Evolutionary conservation across 805 yeast genomes (phyloP).

Genomic region (Ascoidea rubescens): DNA sequence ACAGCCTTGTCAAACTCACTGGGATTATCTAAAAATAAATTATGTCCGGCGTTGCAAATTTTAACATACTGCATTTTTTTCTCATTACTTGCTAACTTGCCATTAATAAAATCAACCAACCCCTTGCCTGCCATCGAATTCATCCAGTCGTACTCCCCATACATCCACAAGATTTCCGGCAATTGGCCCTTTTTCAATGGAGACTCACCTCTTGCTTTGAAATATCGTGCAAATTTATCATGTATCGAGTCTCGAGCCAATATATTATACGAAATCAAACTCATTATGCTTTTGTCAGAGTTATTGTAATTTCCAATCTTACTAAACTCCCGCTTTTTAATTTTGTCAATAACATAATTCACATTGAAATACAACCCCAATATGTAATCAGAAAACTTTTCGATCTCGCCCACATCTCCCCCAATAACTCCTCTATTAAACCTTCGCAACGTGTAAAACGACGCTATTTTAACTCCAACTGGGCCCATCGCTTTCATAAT

Average conservation of each 20-base stretch:
- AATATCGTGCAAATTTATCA: slow-evolving; percentile 33
- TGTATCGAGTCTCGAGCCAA: slow-evolving; percentile 52
- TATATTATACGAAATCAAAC: slow-evolving; percentile 40
- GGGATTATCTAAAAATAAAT: slow-evolving; percentile 57
- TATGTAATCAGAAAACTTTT: slow-evolving; percentile 19
- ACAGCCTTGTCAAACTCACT: slow-evolving; percentile 35
- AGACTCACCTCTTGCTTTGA: slow-evolving; percentile 6
- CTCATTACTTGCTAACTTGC: slow-evolving; percentile 8
- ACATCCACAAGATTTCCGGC: slow-evolving; percentile 30
- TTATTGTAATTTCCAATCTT: too few species aligned
- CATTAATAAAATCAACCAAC: slow-evolving; percentile 2
- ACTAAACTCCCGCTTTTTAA: slow-evolving; percentile 14
- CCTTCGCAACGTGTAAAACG: slow-evolving; percentile 16
- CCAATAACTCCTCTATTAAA: slow-evolving; percentile 17
- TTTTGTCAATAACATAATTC: slow-evolving; percentile 16
- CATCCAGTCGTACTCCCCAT: slow-evolving; percentile 73
- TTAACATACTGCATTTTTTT: slow-evolving; percentile 17
- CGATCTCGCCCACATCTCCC: slow-evolving; percentile 15
- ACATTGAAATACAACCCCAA: slow-evolving; percentile 13
- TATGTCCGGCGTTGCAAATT: slow-evolving; percentile 56
- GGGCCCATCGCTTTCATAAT: slow-evolving; percentile 18
- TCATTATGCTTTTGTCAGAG: slow-evolving; percentile 25
- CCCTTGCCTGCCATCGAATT: slow-evolving; percentile 36
- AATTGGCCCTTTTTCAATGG: neutral
- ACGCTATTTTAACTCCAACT: slow-evolving; percentile 18